Evolutionary conservation across 352 stramenopile genomes (phyloP), one percentile per base, ranked within the genome.

Genomic region (Pythium folliculosum): DNA sequence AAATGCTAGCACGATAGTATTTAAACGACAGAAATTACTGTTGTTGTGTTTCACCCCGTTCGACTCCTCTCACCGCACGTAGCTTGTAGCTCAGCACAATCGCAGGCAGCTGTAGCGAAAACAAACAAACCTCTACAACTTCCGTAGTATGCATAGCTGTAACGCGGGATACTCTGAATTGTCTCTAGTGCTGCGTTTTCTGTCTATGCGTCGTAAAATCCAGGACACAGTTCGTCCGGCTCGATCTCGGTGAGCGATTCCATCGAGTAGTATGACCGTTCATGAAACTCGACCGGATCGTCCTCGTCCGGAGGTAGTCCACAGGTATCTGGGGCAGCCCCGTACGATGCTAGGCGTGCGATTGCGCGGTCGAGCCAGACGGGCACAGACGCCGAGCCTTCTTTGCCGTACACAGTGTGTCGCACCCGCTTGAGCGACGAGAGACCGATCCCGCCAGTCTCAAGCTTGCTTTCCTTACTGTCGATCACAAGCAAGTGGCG

Each of bases 241-340:
- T 63, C 38, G 23, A 86, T 80, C n/a, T 71, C 44, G 8, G 82
- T 86, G 25, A 82, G 56, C 25, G 76, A 85, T 57, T 90, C 82
- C 32, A 89, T 73, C 13, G 80, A 87, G 54, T 88, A 90, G 57
- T 82, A 84, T 52, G 77, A 84, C 22, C 75, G 72, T 25, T 90
- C 78, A 23, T 86, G 75, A 38, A 88, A 82, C 59, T 91, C 82
- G 3, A 72, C 63, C 14, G 76, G 57, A 9, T 79, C 53, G 1
- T 84, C 73, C 0, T 63, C 65, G 0, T 76, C 67, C 5, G 5
- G 27, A 7, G 32, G n/a, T 37, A 21, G 22, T 9, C 17, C 58
- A 21, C 37, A 38, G 35, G 3, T 19, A 17, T 65, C 32, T 35
- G 30, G n/a, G 32, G 35, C 12, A 2, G 55, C 23, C 8, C 71